Base-by-base conservation (phyloP, 2,329 filamentous ascomycete species). In the Clarireedia sp. region DNA sequence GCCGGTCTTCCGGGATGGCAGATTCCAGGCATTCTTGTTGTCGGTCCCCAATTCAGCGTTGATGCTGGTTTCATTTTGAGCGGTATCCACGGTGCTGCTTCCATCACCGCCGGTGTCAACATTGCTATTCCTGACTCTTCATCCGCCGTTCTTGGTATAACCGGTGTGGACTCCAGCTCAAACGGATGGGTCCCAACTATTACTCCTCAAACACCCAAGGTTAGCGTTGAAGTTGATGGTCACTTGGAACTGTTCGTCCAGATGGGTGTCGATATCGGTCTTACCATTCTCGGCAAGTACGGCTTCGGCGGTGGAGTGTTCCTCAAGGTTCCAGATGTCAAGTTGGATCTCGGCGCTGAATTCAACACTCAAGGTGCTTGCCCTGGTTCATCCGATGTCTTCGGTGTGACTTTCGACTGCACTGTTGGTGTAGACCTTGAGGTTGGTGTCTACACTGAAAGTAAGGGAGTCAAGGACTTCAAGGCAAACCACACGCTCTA, bases 341-440 rank as follows among this genome's bases (percentile, higher is more conserved):
- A 41, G 2, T 21, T 54, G 16, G 17, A 49, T 19, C 52, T 54
- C 3, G 52, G 52, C 16, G 52, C 52, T 1, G 45, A 49, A 16
- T 54, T 54, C 7, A 54, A 54, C 37, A 49, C 52, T 19, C 52
- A 54, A 50, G 52, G 52, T 49, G 52, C 10, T 33, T 54, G 52
- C 19, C 16, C 45, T 24, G 52, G 45, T 9, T 54, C 52, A 37
- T 23, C 21, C 2, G 52, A 54, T 54, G 45, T 54, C 19, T 49
- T 54, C 4, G 52, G 52, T 54, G 52, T 54, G 6, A 54, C 23
- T 3, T 49, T 54, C 3, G 52, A 29, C 23, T 17, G 36, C 17
- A 54, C 45, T 5, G 52, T 54, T 17, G 45, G 52, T 54, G 45
- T 43, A 7, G n/a, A 54, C 5, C 45, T 54, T 14, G 24, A 16